These are phyloP conservation scores for Mesotaenium endlicherianum DNA, from an alignment of 139 green algal species.

Conservation along the genomic window DNA sequence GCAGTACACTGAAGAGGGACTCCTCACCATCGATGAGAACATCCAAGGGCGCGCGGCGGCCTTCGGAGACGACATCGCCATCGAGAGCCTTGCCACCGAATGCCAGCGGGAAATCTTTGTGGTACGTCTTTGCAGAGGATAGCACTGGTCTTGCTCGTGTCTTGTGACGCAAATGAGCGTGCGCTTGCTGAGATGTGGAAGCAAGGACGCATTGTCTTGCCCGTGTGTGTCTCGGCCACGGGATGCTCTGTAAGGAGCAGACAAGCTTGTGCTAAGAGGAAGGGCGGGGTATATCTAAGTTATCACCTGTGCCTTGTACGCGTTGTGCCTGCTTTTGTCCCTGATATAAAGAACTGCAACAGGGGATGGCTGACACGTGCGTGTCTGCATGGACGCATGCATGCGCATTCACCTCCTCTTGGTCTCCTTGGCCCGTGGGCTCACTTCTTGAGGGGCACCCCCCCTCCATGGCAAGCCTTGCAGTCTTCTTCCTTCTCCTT, in stretches of 20 bases:
- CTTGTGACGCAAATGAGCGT: neutral
- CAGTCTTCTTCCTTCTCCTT: neutral
- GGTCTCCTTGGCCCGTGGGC: too few species aligned
- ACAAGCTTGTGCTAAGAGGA: too few species aligned
- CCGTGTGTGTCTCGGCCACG: neutral
- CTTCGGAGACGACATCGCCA: conserved; percentile 49
- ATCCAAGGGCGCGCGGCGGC: conserved; percentile 10
- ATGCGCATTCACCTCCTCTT: too few species aligned
- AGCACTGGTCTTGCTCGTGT: neutral
- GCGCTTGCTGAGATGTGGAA: neutral
- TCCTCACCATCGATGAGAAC: conserved; percentile 42
- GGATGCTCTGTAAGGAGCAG: neutral
- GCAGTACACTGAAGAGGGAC: conserved; percentile 43
- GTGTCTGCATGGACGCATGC: too few species aligned
- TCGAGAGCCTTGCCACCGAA: conserved; percentile 42
- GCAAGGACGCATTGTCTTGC: neutral
- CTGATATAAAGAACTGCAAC: too few species aligned
- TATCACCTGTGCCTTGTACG: neutral
- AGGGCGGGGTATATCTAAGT: too few species aligned
- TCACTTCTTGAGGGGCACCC: too few species aligned
- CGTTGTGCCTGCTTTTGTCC: too few species aligned
- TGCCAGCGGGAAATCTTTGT: conserved; percentile 37
- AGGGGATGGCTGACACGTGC: too few species aligned
- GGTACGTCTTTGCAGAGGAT: neutral
- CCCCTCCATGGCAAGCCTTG: too few species aligned